Evolutionary conservation across 495 filamentous ascomycete species (phyloP).

Genomic region (Tuber melanosporum): DNA sequence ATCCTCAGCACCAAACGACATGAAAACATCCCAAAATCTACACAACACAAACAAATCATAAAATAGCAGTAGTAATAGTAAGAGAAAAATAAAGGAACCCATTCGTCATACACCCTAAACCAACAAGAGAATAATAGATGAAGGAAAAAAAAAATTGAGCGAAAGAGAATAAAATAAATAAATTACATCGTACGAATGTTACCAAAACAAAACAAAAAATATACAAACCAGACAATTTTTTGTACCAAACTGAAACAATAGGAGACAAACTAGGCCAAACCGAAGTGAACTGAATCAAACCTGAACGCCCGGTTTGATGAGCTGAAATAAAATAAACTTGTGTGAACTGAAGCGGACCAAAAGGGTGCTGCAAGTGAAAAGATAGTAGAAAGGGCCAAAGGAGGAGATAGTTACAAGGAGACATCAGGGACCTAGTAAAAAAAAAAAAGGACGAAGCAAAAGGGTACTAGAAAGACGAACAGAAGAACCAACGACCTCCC

Average conservation of each 20-base stretch:
- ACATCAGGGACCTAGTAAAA: neutral
- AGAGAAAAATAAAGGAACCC: conserved; percentile 9
- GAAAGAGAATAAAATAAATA: conserved; percentile 2
- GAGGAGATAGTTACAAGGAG: neutral
- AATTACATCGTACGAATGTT: neutral
- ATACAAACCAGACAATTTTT: conserved; percentile 6
- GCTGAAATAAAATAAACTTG: conserved; percentile 1
- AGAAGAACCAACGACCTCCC: neutral
- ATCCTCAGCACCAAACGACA: neutral
- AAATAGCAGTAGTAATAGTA: conserved; percentile 5
- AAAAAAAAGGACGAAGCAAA: neutral
- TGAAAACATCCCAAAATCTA: neutral
- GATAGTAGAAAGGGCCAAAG: neutral
- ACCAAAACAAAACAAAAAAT: conserved; percentile 10
- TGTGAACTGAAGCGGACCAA: neutral
- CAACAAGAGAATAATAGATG: conserved; percentile 2
- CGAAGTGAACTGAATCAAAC: neutral
- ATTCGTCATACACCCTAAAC: conserved; percentile 8
- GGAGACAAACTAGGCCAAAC: neutral
- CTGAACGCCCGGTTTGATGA: conserved; percentile 4
- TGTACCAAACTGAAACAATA: neutral
- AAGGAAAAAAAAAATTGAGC: neutral
- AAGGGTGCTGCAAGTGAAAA: neutral
- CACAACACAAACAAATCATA: neutral
- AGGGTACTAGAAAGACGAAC: neutral